phyloP scores from a whole-genome alignment of 352 stramenopile species.

The Globisporangium radiosum region DNA sequence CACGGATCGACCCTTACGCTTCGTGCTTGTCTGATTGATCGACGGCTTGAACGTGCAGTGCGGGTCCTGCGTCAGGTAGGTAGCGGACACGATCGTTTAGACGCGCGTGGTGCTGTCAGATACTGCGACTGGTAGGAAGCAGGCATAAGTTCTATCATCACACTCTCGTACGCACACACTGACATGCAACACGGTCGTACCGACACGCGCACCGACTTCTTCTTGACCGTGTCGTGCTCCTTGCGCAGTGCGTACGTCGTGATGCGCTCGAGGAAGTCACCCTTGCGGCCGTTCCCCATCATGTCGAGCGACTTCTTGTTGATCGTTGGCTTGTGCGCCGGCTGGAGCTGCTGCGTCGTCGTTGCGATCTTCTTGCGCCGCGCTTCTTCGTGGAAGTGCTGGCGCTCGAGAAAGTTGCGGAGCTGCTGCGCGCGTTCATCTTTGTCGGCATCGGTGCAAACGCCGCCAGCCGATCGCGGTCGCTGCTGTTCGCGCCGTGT shows the following conservation, averaged over 20 bases:
- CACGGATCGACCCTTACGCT: constrained; percentile 55
- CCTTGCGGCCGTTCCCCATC: constrained; percentile 77
- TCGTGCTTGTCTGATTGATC: constrained; percentile 71
- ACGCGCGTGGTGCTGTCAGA: no score
- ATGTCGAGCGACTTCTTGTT: constrained; percentile 78
- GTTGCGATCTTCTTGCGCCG: constrained; percentile 54
- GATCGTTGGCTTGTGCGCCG: constrained; percentile 59
- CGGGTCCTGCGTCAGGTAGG: constrained; percentile 36
- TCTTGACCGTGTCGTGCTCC: constrained; percentile 75
- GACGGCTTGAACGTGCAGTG: constrained; percentile 80
- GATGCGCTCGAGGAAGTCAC: constrained; percentile 77
- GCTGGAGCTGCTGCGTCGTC: constrained; percentile 53
- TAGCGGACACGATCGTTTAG: background rate
- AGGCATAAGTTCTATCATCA: no score
- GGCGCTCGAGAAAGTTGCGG: constrained; percentile 64
- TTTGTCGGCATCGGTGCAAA: constrained; percentile 33
- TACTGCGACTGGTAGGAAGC: no score
- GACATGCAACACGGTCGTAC: constrained; percentile 18
- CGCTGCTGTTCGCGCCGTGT: constrained; percentile 18
- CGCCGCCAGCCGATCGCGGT: constrained; percentile 44
- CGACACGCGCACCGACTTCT: constrained; percentile 53
- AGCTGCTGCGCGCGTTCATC: constrained; percentile 48
- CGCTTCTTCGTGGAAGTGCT: constrained; percentile 68
- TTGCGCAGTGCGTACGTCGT: constrained; percentile 69
- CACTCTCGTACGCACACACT: background rate